phyloP scores from a whole-genome alignment of 1,139 yeast genomes.

The Scheffersomyces segobiensis region DNA sequence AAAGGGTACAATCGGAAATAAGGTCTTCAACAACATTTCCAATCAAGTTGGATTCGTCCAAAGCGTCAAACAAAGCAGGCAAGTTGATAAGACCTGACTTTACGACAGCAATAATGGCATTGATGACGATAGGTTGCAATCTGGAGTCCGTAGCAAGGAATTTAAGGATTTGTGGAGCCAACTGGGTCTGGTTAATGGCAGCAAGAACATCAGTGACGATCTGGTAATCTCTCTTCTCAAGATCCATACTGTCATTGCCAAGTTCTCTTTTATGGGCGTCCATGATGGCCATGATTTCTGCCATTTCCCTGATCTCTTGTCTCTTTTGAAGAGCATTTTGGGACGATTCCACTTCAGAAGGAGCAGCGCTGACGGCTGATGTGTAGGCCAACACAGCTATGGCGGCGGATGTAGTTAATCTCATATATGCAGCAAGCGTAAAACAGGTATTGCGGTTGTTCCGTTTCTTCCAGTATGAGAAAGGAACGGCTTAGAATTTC shows the following conservation, averaged over 20 bases:
- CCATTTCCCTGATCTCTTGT: slow-evolving; percentile 18
- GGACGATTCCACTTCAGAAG: slow-evolving; percentile 15
- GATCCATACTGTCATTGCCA: slow-evolving; percentile 14
- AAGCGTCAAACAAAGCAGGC: slow-evolving; percentile 36
- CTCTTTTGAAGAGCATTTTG: slow-evolving; percentile 8
- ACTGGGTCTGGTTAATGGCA: slow-evolving; percentile 38
- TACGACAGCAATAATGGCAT: slow-evolving; percentile 31
- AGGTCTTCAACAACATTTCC: slow-evolving; percentile 38
- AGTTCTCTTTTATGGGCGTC: slow-evolving; percentile 31
- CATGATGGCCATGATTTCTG: slow-evolving; percentile 23
- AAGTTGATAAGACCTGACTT: slow-evolving; percentile 35
- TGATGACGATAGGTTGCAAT: slow-evolving; percentile 37
- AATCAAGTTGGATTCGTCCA: slow-evolving; percentile 41
- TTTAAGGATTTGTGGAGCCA: slow-evolving; percentile 39
- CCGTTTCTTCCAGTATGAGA: neutral
- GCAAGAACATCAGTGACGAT: slow-evolving; percentile 45
- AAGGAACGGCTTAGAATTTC: neutral
- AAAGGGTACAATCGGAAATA: slow-evolving; percentile 43
- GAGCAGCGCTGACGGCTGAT: slow-evolving; percentile 30
- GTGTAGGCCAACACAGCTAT: slow-evolving; percentile 29
- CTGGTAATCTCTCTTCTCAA: slow-evolving; percentile 26
- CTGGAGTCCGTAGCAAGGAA: slow-evolving; percentile 35
- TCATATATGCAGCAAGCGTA: slow-evolving; percentile 18
- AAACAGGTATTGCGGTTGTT: neutral
- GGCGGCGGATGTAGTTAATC: slow-evolving; percentile 28